Conservation (phyloP, 78 protist genomes). For the Carpediemonas membranifera region DNA sequence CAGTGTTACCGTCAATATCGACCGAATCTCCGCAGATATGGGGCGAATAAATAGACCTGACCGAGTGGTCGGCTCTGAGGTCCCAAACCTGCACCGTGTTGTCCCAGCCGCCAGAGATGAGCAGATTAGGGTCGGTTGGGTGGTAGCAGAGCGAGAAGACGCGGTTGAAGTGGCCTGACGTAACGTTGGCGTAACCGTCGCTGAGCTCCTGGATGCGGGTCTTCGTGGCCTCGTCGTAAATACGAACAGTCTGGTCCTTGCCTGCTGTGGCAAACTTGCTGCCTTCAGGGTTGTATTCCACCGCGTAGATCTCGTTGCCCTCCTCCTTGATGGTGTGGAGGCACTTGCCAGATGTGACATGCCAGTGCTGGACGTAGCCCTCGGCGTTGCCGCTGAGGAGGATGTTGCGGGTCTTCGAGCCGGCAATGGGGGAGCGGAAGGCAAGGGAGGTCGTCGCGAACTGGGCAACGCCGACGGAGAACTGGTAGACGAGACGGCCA, state of each 20-base stretch:
- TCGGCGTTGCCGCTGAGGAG: not conserved
- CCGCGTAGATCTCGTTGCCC: constrained; percentile 8
- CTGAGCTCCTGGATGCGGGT: not conserved
- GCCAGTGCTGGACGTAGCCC: constrained; percentile 6
- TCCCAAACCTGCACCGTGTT: constrained; percentile 33
- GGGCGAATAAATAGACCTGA: not conserved
- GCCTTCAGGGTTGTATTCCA: constrained; percentile 12
- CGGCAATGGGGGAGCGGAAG: not conserved
- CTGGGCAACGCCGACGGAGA: not conserved
- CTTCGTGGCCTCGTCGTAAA: constrained; percentile 45
- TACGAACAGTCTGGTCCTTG: constrained; percentile 23
- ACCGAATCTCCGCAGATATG: constrained; percentile 25
- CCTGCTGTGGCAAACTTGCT: constrained; percentile 35
- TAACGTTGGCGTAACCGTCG: constrained; percentile 3
- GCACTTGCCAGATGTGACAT: not conserved
- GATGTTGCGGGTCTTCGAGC: not conserved
- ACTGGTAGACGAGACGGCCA: not conserved
- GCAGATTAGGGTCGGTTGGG: constrained; percentile 7
- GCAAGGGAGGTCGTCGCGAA: not conserved
- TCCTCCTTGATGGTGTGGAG: constrained; percentile 1
- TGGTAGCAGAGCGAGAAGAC: constrained; percentile 29
- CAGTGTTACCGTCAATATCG: not conserved
- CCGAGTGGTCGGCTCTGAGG: constrained; percentile 7
- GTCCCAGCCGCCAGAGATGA: constrained; percentile 40
- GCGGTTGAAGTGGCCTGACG: constrained; percentile 36